Evolutionary conservation across 1,284 basidiomycete species (phyloP).

Genomic region (Boletus semigastroideus): DNA sequence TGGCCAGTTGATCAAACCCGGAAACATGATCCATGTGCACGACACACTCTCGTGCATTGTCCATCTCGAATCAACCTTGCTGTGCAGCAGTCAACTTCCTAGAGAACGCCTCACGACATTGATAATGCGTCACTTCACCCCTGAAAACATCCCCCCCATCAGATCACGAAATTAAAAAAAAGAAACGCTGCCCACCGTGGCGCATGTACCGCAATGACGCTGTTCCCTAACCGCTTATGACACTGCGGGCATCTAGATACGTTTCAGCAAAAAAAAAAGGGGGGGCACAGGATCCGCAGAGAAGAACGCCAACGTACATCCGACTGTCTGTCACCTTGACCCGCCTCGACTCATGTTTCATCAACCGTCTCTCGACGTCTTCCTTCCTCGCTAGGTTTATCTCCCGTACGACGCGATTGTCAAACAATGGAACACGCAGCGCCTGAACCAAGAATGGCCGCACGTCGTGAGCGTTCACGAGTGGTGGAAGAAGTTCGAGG

Average conservation of each 20-base stretch:
- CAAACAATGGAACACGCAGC: constrained; percentile 65
- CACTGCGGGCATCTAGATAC: constrained; percentile 85
- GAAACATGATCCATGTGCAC: no score
- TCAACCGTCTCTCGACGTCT: constrained; percentile 68
- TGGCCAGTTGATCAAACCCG: no score
- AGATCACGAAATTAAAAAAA: neutral
- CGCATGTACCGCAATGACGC: constrained; percentile 92
- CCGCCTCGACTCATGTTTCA: constrained; percentile 74
- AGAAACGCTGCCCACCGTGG: constrained; percentile 56
- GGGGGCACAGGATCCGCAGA: neutral
- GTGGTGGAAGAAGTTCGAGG: constrained; percentile 83
- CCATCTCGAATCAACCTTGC: constrained; percentile 12
- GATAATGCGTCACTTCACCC: constrained; percentile 92
- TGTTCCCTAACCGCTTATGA: constrained; percentile 91
- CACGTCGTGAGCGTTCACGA: constrained; percentile 81
- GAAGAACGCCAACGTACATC: constrained; percentile 56
- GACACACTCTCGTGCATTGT: no score
- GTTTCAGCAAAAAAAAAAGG: neutral
- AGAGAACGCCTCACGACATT: constrained; percentile 85
- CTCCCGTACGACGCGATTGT: constrained; percentile 65
- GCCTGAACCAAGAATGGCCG: constrained; percentile 79
- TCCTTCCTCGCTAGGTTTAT: constrained; percentile 72
- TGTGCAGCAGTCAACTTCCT: constrained; percentile 45
- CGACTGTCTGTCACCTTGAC: constrained; percentile 92
- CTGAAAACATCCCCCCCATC: constrained; percentile 39